Base-by-base conservation (phyloP, 2,329 filamentous ascomycete genomes). In the Epichloe baconii region DNA sequence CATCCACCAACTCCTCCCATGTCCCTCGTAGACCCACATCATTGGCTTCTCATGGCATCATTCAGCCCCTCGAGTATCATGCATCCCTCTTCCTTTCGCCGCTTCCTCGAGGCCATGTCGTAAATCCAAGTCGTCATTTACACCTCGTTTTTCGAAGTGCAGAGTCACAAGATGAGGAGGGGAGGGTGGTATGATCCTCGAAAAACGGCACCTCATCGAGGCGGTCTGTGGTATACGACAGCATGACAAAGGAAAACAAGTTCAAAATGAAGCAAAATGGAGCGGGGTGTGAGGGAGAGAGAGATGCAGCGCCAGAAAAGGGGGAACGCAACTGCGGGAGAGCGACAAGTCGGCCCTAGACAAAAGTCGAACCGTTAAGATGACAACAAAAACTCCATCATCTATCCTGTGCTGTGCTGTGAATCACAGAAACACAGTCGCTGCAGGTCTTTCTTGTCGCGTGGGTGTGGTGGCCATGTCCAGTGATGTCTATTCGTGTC, bases 71-170 rank as follows among this genome's bases (percentile, higher is more conserved):
- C 43, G 8, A n/a, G 2, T 5, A 19, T 10, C 21, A 4, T 15
- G 11, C 3, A 23, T 8, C 4, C 5, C 31, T 15, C n/a, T n/a
- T 17, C 3, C 23, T 21, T 21, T 23, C 19, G 2, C 40, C 2
- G 8, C 23, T 34, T 17, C 26, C 23, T 35, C 14, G 49, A 49
- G 50, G 15, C 38, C 47, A 44, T 37, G 51, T 53, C 55, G 51
- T 57, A 55, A 54, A 54, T 54, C 56, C 56, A 56, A 58, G 57
- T 54, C 56, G 41, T 58, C 47, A 44, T 51, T 49, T 51, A 44
- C 51, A 47, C 44, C 51, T 53, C 46, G 26, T 51, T 49, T 53
- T 40, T 38, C 26, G 34, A 44, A 21, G 19, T 50, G 35, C 31
- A 23, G 37, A 48, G 52, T 47, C 55, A 50, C 56, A 51, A 46